Evolutionary conservation across 345 rosid genomes (phyloP), one percentile per base, ranked within the genome.

Genomic region (Populus simonii): DNA sequence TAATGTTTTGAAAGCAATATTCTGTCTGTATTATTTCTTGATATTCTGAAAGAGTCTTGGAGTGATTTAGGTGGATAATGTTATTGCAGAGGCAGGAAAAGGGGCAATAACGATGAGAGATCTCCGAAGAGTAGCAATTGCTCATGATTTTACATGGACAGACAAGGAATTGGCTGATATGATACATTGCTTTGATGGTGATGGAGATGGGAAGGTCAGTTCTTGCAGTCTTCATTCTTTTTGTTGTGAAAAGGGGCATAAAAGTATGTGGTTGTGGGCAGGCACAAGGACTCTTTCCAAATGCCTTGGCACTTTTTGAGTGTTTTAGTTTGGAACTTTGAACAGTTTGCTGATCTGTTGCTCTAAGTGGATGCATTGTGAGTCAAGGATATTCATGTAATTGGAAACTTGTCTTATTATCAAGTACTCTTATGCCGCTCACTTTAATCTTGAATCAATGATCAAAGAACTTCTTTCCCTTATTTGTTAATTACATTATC

Each of bases 111-210:
- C 80, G 35, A 29, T 45, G 36, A 74, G 87, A 79, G 98, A 94
- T 86, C 39, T 90, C 73, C 76, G 36, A 27, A 90, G 84, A 76
- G 82, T 90, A 61, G 94, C 94, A 2, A 51, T 27, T 25, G 84
- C 90, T 29, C 90, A 93, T 76, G 94, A 94, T 86, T 94, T 94
- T 83, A 79, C 72, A 1, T 93, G 97, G 98, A 82, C 90, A 39
- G 87, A 90, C 71, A 82, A 76, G 73, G 98, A 94, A 83, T 82
- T 92, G 76, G 81, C 84, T 63, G 90, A 88, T 87, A 94, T 94
- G 98, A 86, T 94, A 77, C 83, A 68, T 76, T 90, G 80, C 87
- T 94, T 93, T 83, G 98, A 94, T 78, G 53, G 79, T 6, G 85
- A 92, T 70, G 80, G 87, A 22, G 93, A 89, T 83, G 90, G 91